Base-by-base conservation (phyloP, 108 stramenopile species). In the Phaeodactylum tricornutum region DNA sequence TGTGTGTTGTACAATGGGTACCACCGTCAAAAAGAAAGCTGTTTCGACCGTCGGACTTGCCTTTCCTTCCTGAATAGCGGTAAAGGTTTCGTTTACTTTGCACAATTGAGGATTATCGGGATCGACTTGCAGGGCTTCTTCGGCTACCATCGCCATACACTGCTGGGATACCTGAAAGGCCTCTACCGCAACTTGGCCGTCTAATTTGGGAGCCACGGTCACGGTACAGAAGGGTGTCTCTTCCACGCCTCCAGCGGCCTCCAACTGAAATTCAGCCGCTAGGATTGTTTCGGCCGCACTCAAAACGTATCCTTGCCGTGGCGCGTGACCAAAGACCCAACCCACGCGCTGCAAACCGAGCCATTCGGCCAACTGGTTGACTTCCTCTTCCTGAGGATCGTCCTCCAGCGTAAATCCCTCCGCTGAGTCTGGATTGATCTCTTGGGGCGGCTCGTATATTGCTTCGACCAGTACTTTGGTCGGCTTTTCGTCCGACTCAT, bases 71-170 rank as follows among this genome's bases (percentile, higher is more conserved):
- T 95, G 93, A 54, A 98, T 88, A 19, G 95, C 97, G 20, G 97
- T 95, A 54, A 96, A 98, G 0, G 97, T 93, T 53, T 94, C 92
- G 61, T 92, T 82, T 25, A 98, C 87, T 16, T 71, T 39, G 58
- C 92, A 94, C 51, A 66, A 64, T 53, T 87, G 87, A 12, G 79
- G 89, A 56, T 97, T 70, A 24, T 79, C 69, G 36, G 77, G 77
- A 24, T 26, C 45, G 21, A 83, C 60, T 47, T 82, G 84, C 39
- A 92, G 45, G 3, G 93, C 97, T 37, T 94, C 93, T 60, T 98
- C 97, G 3, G 97, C 97, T 17, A 84, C 95, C 97, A 98, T 98
- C 53, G 92, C 94, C 95, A 98, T 94, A 62, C 93, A 94, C 56
- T 95, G 95, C 59, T 81, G 67, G 23, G 71, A 75, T 14, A 96